Base-by-base conservation (phyloP, 2,329 filamentous ascomycete species). In the Fusarium sp. region DNA sequence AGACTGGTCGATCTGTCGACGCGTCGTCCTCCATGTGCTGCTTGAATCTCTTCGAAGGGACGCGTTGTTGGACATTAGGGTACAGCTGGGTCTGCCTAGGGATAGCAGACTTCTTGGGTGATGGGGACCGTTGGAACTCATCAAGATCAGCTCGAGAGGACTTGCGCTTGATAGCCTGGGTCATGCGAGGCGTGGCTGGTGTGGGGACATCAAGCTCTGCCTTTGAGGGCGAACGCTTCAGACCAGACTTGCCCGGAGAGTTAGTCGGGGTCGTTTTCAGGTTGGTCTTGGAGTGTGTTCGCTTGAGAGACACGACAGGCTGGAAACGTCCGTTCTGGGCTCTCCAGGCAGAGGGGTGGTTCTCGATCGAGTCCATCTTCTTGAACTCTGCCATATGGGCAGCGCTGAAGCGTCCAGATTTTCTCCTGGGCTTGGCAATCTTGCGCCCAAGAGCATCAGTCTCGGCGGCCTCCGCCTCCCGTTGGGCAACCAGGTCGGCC, bases 351-450 rank as follows among this genome's bases (percentile, higher is more conserved):
- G 95, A 97, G 10, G 95, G 88, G 81, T 98, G 95, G 72, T 92
- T 92, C 50, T 91, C 94, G 80, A 98, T 98, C 2, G 95, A 98
- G 81, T 98, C 95, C 96, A 98, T 98, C 87, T 97, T 98, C 84
- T 94, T 94, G 85, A 98, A 98, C 79, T 96, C 90, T 59, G 92
- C 91, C 90, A 94, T 93, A 81, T 98, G 96, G 41, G 90, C 92
- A 72, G 95, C 92, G 81, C 94, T 98, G 84, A 92, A 98, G 54
- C 96, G 92, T 58, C 92, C 86, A 60, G 91, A 89, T 81, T 92
- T 95, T 76, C 94, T 92, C 84, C 92, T 97, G 14, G 95, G 91
- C 75, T 91, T 91, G 8, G 93, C 95, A 79, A 97, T 93, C 82
- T 92, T 94, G 75, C 96, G 92, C 41, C 83, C 84, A 18, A 83